Base-by-base conservation (phyloP, 306 rosid species). In the Pachyrhizus erosus region DNA sequence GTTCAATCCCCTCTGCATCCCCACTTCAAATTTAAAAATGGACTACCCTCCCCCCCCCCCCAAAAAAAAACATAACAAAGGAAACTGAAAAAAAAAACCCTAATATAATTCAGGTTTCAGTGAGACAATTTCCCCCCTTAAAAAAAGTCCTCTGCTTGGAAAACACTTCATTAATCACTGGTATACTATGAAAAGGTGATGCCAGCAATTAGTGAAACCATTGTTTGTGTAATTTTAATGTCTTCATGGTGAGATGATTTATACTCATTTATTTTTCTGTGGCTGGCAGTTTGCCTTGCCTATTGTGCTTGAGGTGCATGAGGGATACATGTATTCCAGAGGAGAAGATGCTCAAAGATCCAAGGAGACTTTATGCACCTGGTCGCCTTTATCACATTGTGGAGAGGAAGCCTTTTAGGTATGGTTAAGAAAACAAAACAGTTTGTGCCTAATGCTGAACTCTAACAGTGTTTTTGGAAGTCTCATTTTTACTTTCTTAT, bases 371-470 rank as follows among this genome's bases (percentile, higher is more conserved):
- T 71, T 94, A 94, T 70, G 97, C 97, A 37, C 98, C 98, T 0
- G 98, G 98, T 75, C 94, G 98, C 75, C 97, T 94, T 64, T 94
- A 94, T 79, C 98, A 94, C 86, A 92, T 94, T 60, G 94, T 94
- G 37, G 98, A 94, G 92, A 89, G 98, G 84, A 92, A 89, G 83
- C 97, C 92, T 55, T 94, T 85, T 86, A 94, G 94, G 98, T 94
- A 83, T 40, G 66, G 48, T 82, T 43, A 40, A 64, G 54, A 51
- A 77, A 60, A 29, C 77, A 1, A 70, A 66, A 42, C 11, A 13
- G 78, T 69, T 62, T 65, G 10, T 39, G 37, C 60, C 39, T 69
- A 80, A 6, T 46, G 62, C 51, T 10, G 67, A 31, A 27, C 40
- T 55, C 48, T 57, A 68, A 31, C 57, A n/a, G 39, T 79, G 9